Percentiles rank a stretch among this genome's conserved stretches.
Conservation (phyloP, 179 eudicot species). For the Drosera spatulata region DNA sequence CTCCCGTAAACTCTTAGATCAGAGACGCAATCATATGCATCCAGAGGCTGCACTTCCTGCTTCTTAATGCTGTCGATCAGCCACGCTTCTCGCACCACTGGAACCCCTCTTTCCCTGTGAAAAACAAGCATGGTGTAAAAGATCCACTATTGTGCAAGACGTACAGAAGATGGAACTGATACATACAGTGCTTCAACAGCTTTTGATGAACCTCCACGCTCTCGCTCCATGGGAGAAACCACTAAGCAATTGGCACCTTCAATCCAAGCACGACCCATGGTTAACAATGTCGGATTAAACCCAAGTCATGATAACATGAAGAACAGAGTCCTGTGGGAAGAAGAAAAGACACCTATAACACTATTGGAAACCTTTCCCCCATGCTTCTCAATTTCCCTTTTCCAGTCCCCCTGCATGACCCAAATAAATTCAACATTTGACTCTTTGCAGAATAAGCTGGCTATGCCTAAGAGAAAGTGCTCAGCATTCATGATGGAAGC, state of each 20-base stretch:
- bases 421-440: background rate
- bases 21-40: constrained; percentile 54
- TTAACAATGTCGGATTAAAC: too few relatives aligned
- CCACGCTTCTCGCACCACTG: constrained; percentile 76
- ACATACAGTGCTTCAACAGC: constrained; percentile 75
- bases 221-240: constrained; percentile 52
- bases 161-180: background rate
- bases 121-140: background rate
- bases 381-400: constrained; percentile 50
- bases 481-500: background rate
- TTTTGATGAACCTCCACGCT: constrained; percentile 82
- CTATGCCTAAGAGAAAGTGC: too few relatives aligned
- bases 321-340: too few relatives aligned
- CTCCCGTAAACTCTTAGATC: constrained; percentile 47
- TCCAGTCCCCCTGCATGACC: constrained; percentile 26
- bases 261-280: background rate
- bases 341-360: constrained; percentile 32
- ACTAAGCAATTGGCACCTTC: constrained; percentile 62
- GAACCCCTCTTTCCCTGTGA: constrained; percentile 46
- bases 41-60: constrained; percentile 47
- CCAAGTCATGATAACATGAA: too few relatives aligned
- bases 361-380: constrained; percentile 68
- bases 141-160: too few relatives aligned
- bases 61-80: constrained; percentile 63
- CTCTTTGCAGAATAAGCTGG: too few relatives aligned